Evolutionary conservation across 306 rosid genomes (phyloP).

Genomic region (Abrus pulchellus): DNA sequence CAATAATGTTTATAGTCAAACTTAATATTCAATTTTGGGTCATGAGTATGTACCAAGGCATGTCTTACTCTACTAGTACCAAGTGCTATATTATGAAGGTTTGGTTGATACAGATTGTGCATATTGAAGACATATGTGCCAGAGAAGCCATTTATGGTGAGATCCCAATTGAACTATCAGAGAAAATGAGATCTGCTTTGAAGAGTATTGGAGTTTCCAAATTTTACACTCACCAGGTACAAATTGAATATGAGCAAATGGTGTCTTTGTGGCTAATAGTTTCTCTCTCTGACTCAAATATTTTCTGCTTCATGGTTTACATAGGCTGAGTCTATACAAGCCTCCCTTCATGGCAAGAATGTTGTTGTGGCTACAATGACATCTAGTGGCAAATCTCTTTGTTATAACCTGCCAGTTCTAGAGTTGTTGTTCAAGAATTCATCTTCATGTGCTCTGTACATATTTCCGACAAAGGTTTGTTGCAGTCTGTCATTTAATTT

Average conservation of each 20-base stretch:
- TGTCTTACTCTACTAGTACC: constrained; percentile 19
- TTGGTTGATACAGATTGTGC: constrained; percentile 74
- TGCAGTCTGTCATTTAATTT: constrained; percentile 36
- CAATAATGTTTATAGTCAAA: constrained; percentile 32
- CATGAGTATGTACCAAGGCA: constrained; percentile 37
- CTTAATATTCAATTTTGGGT: constrained; percentile 18
- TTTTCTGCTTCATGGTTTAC: constrained; percentile 41
- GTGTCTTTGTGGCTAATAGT: constrained; percentile 31
- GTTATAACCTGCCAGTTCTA: constrained; percentile 88
- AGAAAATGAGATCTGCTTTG: constrained; percentile 69
- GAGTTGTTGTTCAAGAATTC: constrained; percentile 68
- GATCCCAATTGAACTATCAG: constrained; percentile 70
- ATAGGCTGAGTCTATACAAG: constrained; percentile 80
- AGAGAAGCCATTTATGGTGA: constrained; percentile 69
- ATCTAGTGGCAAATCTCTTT: constrained; percentile 97
- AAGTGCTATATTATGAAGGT: constrained; percentile 46
- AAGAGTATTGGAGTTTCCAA: constrained; percentile 71
- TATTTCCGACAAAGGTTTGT: constrained; percentile 94
- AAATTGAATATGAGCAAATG: constrained; percentile 42
- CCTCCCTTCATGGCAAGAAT: constrained; percentile 79
- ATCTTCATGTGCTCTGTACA: constrained; percentile 78
- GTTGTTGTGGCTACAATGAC: constrained; percentile 94
- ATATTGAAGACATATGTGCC: constrained; percentile 76
- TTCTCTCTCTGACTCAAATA: constrained; percentile 38
- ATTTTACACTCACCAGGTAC: constrained; percentile 92